phyloP scores from a whole-genome alignment of 2,329 filamentous ascomycete species.

The Dissoconium aciculare region DNA sequence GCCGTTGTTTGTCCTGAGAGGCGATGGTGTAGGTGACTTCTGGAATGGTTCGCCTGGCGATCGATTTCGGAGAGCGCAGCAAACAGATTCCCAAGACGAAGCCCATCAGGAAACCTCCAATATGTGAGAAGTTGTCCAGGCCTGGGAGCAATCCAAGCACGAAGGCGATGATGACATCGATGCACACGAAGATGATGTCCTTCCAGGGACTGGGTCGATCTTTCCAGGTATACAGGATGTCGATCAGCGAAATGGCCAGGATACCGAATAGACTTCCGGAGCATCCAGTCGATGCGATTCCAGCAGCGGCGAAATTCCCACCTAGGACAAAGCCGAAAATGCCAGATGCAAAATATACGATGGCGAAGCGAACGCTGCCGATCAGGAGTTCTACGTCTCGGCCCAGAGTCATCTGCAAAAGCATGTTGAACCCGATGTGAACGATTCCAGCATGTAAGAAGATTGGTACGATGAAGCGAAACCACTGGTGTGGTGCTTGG shows the following conservation, averaged over 20 bases:
- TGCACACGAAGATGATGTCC: conserved; percentile 72
- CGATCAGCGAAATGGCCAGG: conserved; percentile 72
- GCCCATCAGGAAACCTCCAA: conserved; percentile 89
- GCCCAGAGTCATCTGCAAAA: conserved; percentile 78
- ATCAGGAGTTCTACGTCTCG: conserved; percentile 87
- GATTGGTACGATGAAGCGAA: conserved; percentile 85
- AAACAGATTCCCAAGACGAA: conserved; percentile 74
- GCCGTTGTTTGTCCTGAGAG: conserved; percentile 10
- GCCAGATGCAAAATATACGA: conserved; percentile 80
- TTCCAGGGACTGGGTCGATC: conserved; percentile 61
- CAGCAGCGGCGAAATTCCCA: conserved; percentile 76
- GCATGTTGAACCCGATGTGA: conserved; percentile 90
- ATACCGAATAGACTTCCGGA: conserved; percentile 87
- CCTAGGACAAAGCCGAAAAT: conserved; percentile 95
- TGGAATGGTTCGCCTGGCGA: conserved; percentile 15
- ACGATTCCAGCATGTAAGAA: conserved; percentile 90
- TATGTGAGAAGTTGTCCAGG: conserved; percentile 93
- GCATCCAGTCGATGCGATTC: conserved; percentile 67
- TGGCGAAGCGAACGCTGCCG: conserved; percentile 68
- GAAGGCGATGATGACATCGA: conserved; percentile 81
- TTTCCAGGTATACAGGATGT: conserved; percentile 84
- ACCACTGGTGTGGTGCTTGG: conserved; percentile 82
- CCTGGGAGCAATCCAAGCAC: conserved; percentile 82
- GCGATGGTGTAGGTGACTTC: conserved; percentile 11
- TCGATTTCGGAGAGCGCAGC: conserved; percentile 67